A percentile compares a stretch with the other conserved stretches of the same genome.
These are phyloP conservation scores for Pleodorina starrii DNA, from an alignment of 139 green algal genomes.

Conservation along the genomic window DNA sequence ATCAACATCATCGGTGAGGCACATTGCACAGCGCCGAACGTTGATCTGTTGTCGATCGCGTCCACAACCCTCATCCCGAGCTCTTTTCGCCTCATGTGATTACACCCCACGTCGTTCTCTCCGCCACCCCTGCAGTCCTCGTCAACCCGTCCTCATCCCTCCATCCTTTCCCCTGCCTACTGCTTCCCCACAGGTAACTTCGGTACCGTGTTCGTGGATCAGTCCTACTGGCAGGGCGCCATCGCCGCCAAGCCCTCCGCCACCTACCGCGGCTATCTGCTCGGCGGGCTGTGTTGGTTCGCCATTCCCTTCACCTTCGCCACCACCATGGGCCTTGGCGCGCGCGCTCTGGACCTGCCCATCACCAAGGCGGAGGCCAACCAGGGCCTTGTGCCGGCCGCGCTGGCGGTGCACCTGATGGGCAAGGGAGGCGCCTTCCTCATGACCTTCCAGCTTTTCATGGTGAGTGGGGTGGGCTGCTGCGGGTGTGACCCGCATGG, in stretches of 20 bases:
- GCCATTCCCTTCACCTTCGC: slow-evolving; percentile 96
- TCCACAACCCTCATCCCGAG: no score
- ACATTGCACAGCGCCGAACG: no score
- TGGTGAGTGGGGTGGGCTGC: slow-evolving; percentile 20
- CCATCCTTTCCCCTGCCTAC: no score
- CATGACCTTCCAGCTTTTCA: slow-evolving; percentile 87
- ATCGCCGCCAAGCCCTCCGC: slow-evolving; percentile 90
- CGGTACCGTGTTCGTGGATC: slow-evolving; percentile 94
- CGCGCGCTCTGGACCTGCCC: slow-evolving; percentile 90
- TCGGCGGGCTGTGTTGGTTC: slow-evolving; percentile 93
- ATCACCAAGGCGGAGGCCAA: slow-evolving; percentile 80
- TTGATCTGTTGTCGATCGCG: no score
- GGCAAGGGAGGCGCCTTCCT: slow-evolving; percentile 87
- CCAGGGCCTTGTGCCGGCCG: slow-evolving; percentile 89
- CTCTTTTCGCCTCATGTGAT: no score
- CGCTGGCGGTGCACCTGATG: slow-evolving; percentile 85
- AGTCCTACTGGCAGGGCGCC: slow-evolving; percentile 92
- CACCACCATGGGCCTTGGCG: slow-evolving; percentile 90
- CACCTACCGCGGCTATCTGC: slow-evolving; percentile 84
- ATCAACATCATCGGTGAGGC: slow-evolving; percentile 98
- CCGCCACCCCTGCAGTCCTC: no score
- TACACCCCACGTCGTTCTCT: no score
- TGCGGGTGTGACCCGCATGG: no score
- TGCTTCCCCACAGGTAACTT: slow-evolving; percentile 98
- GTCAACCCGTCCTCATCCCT: no score